Conservation (phyloP, 176 grass and related monocot species). For the Musa schizocarpa region DNA sequence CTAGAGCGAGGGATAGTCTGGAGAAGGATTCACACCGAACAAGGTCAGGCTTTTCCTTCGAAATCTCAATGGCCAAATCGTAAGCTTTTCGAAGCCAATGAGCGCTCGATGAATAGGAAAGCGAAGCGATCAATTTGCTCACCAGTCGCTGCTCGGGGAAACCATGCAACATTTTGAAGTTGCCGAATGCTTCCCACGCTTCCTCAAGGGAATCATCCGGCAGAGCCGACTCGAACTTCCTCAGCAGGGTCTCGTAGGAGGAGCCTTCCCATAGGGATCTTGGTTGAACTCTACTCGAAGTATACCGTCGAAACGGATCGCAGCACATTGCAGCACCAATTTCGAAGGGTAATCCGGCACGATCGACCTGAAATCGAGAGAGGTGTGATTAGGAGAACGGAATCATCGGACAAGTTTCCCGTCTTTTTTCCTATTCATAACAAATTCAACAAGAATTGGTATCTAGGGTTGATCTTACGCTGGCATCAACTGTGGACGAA, state of each 20-base stretch:
- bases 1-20: slow-evolving; percentile 45
- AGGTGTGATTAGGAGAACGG: neutral
- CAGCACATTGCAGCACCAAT: slow-evolving; percentile 9
- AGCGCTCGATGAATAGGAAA: slow-evolving; percentile 43
- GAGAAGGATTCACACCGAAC: slow-evolving; percentile 37
- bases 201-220: slow-evolving; percentile 48
- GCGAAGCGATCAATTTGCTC: slow-evolving; percentile 35
- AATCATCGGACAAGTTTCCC: neutral
- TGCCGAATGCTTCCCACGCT: slow-evolving; percentile 47
- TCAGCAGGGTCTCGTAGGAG: slow-evolving; percentile 43
- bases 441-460: neutral
- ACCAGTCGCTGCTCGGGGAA: slow-evolving; percentile 44
- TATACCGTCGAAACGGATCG: slow-evolving; percentile 8
- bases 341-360: neutral
- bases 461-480: neutral
- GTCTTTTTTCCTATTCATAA: neutral
- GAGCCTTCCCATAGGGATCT: slow-evolving; percentile 41
- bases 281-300: slow-evolving; percentile 24
- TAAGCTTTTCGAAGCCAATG: slow-evolving; percentile 77
- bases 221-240: slow-evolving; percentile 40
- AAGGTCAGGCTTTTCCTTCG: slow-evolving; percentile 36
- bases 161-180: slow-evolving; percentile 59
- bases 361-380: slow-evolving; percentile 32
- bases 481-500: neutral
- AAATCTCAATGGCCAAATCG: slow-evolving; percentile 42